Conservation (phyloP, 2,329 filamentous ascomycete genomes). For the Aspergillus udagawae region DNA sequence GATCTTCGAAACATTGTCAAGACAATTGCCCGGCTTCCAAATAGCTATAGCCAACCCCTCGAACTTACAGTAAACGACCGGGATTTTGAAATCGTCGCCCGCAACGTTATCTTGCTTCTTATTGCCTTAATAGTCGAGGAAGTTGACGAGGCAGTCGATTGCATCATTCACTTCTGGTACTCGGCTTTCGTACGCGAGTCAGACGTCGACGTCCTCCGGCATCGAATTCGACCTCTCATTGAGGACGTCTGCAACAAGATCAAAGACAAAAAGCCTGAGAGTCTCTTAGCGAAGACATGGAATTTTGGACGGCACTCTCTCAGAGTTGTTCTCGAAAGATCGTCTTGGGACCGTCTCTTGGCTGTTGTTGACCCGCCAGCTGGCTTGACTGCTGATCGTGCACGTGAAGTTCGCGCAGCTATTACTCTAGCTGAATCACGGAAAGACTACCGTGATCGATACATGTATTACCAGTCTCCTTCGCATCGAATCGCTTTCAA, state of each 20-base stretch:
- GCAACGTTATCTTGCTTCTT: conserved; percentile 42
- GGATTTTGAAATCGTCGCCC: conserved; percentile 35
- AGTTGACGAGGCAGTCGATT: conserved; percentile 19
- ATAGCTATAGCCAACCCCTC: conserved; percentile 20
- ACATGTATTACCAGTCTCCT: conserved; percentile 20
- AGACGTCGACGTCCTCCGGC: conserved; percentile 21
- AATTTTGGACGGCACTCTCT: conserved; percentile 19
- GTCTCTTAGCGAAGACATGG: conserved; percentile 32
- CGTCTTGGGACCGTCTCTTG: conserved; percentile 28
- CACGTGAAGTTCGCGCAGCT: conserved; percentile 20
- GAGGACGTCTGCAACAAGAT: conserved; percentile 20
- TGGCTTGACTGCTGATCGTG: conserved; percentile 18
- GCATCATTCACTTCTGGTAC: conserved; percentile 47
- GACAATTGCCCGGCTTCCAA: conserved; percentile 34
- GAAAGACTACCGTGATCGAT: conserved; percentile 32
- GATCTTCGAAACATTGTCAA: conserved; percentile 44
- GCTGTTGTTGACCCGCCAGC: conserved; percentile 22
- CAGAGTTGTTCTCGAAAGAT: conserved; percentile 27
- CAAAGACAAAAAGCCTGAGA: not conserved
- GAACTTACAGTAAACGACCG: conserved; percentile 38
- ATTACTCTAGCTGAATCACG: conserved; percentile 26
- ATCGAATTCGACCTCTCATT: conserved; percentile 27
- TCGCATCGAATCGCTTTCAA: conserved; percentile 22
- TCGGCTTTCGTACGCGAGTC: conserved; percentile 33
- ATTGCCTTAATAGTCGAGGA: conserved; percentile 18